These are phyloP conservation scores for Cupressus sempervirens DNA, from an alignment of 75 land plant species.

Conservation along the genomic window DNA sequence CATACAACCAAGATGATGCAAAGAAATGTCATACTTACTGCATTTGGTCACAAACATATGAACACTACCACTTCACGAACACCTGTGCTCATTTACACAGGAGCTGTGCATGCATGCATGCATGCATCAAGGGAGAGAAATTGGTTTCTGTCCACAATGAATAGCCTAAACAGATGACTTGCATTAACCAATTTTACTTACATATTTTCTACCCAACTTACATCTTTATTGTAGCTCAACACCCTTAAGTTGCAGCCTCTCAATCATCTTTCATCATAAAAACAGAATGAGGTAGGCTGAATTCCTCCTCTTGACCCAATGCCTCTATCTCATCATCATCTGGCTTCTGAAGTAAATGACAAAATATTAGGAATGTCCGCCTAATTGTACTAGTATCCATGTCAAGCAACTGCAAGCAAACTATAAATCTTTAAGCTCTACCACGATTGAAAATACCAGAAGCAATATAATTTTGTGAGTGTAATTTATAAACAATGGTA, in stretches of 20 bases:
- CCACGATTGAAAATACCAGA: neutral
- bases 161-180: neutral
- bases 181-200: neutral
- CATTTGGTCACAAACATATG: neutral
- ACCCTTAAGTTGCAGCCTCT: neutral
- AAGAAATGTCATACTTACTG: neutral
- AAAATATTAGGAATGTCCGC: neutral
- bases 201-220: neutral
- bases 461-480: neutral
- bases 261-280: conserved; percentile 8
- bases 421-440: neutral
- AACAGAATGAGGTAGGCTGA: conserved; percentile 42
- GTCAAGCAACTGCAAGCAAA: neutral
- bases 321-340: conserved; percentile 65
- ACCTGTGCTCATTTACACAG: neutral
- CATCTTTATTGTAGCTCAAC: neutral
- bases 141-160: neutral
- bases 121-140: neutral
- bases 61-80: neutral
- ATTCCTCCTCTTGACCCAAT: conserved; percentile 59
- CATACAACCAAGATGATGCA: neutral
- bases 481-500: neutral
- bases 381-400: neutral
- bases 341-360: conserved; percentile 43
- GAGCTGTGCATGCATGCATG: neutral